Evolutionary conservation across 208 protist species (phyloP).

Genomic region (Crithidia sp.): DNA sequence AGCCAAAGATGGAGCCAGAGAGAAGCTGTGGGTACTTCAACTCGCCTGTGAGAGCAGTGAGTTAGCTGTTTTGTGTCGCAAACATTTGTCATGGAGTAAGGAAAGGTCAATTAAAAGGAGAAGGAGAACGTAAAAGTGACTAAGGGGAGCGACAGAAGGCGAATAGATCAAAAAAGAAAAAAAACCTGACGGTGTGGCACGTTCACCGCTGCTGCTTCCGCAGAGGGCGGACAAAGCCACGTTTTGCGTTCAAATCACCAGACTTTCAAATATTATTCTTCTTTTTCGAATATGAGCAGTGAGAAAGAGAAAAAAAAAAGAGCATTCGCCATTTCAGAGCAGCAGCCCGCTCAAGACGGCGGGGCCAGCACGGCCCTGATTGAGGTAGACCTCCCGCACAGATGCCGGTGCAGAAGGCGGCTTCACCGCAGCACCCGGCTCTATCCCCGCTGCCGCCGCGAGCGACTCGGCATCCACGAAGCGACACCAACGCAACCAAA

Average conservation of each 20-base stretch:
- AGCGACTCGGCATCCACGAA: slow-evolving; percentile 5
- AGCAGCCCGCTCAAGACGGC: slow-evolving; percentile 19
- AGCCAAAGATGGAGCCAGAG: too few species aligned
- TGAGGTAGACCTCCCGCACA: slow-evolving; percentile 30
- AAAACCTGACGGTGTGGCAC: slow-evolving; percentile 1
- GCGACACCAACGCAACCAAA: slow-evolving; percentile 49
- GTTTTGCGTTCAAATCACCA: too few species aligned
- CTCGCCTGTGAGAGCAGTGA: too few species aligned
- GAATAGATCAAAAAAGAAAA: slow-evolving; percentile 23
- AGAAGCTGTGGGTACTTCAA: too few species aligned
- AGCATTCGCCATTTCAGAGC: not conserved
- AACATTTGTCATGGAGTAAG: not conserved
- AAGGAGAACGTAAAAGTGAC: not conserved
- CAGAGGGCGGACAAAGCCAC: too few species aligned
- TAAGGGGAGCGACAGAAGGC: not conserved
- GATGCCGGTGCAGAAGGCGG: not conserved
- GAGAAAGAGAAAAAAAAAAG: too few species aligned
- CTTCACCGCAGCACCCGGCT: not conserved
- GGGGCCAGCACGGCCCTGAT: slow-evolving; percentile 22
- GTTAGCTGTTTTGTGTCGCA: too few species aligned
- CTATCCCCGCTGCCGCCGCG: slow-evolving; percentile 1
- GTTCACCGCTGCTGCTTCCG: too few species aligned
- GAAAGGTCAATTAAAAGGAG: not conserved
- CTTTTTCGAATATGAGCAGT: too few species aligned
- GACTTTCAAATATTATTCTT: too few species aligned